Conservation (phyloP, 192 early-diverging fungal genomes). For the Coemansia sp. region DNA sequence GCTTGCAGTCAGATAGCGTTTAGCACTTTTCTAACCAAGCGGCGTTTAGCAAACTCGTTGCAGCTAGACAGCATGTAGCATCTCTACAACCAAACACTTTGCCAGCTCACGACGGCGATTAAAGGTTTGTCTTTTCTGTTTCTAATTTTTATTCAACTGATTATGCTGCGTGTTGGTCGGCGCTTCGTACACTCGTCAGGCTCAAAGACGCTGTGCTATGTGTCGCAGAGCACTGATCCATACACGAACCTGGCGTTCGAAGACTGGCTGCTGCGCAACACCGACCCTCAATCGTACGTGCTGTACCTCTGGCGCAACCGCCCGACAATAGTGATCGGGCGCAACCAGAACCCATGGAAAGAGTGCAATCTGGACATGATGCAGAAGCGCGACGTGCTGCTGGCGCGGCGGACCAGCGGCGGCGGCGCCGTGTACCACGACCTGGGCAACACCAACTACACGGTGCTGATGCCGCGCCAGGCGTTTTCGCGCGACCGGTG, state of each 20-base stretch:
- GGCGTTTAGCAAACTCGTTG: too few relatives aligned
- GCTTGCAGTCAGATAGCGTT: too few relatives aligned
- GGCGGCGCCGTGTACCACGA: slow-evolving; percentile 97
- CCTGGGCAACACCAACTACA: slow-evolving; percentile 94
- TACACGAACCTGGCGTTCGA: slow-evolving; percentile 56
- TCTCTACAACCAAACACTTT: too few relatives aligned
- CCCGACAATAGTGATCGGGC: slow-evolving; percentile 86
- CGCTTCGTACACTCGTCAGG: not conserved
- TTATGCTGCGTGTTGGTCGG: not conserved
- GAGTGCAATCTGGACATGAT: slow-evolving; percentile 83
- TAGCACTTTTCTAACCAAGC: too few relatives aligned
- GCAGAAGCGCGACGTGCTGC: slow-evolving; percentile 65
- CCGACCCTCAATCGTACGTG: slow-evolving; percentile 63
- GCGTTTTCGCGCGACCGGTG: slow-evolving; percentile 73
- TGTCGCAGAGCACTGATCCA: slow-evolving; percentile 43
- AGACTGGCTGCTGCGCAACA: slow-evolving; percentile 69
- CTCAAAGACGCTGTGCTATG: slow-evolving; percentile 35
- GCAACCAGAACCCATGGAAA: slow-evolving; percentile 98
- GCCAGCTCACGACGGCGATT: too few relatives aligned
- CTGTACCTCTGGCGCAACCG: slow-evolving; percentile 89
- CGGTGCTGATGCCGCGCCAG: slow-evolving; percentile 85
- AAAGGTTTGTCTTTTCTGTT: too few relatives aligned
- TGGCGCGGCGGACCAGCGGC: slow-evolving; percentile 85
- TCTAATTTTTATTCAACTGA: too few relatives aligned
- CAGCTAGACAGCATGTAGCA: too few relatives aligned